phyloP scores from a whole-genome alignment of 768 basidiomycete species.

The Mycena indigotica region DNA sequence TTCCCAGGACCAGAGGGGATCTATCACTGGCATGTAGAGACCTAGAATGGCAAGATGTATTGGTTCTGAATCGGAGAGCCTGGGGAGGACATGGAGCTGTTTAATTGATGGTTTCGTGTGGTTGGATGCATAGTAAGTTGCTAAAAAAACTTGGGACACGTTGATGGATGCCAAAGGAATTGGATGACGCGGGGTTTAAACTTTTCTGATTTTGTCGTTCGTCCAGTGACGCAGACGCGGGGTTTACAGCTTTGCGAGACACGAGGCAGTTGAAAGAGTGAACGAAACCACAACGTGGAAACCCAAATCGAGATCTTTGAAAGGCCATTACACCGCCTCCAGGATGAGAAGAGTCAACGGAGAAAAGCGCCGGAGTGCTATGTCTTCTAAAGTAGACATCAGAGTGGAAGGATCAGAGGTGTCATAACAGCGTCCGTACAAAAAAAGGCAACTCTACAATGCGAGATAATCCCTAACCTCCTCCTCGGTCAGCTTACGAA shows the following conservation, averaged over 20 bases:
- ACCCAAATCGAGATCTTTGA: too few species aligned
- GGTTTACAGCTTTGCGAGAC: slow-evolving; percentile 22
- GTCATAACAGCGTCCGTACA: slow-evolving; percentile 16
- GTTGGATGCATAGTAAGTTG: neutral
- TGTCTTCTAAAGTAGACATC: slow-evolving; percentile 10
- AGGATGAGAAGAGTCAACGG: slow-evolving; percentile 13
- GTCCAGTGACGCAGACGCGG: neutral
- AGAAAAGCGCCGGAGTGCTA: slow-evolving; percentile 15
- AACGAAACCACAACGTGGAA: slow-evolving; percentile 13
- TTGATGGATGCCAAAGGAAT: slow-evolving; percentile 12
- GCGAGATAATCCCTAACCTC: slow-evolving; percentile 96
- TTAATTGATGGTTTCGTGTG: slow-evolving; percentile 6
- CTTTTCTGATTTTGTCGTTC: slow-evolving; percentile 15
- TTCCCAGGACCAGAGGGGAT: slow-evolving; percentile 15
- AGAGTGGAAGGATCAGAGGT: slow-evolving; percentile 23
- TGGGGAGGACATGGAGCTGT: slow-evolving; percentile 2
- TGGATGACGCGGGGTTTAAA: slow-evolving; percentile 9
- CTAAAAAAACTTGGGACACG: slow-evolving; percentile 15
- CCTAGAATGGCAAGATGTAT: slow-evolving; percentile 4
- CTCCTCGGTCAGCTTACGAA: slow-evolving; percentile 94
- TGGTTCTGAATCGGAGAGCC: too few species aligned
- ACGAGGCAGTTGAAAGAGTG: slow-evolving; percentile 1
- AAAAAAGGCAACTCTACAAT: slow-evolving; percentile 47
- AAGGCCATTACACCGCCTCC: slow-evolving; percentile 17
- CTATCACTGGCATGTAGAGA: slow-evolving; percentile 10